Base-by-base conservation (phyloP, 371 early-diverging fungal species). In the Mortierella sp. region DNA sequence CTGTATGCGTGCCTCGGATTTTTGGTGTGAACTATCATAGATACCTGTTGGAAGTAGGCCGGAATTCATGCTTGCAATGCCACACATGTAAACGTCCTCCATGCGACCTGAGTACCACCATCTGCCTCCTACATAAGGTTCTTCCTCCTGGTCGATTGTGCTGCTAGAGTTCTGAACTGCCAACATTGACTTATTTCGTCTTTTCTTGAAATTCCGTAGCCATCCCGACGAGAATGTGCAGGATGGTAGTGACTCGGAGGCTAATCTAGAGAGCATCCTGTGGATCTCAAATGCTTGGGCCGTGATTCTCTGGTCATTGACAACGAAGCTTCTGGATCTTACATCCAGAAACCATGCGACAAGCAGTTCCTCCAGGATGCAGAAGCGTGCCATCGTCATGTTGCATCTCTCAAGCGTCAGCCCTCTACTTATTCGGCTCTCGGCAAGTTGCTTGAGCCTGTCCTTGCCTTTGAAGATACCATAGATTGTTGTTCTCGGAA, bases 281-380 rank as follows among this genome's bases (percentile, higher is more conserved):
- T 51, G 46, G 8, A 61, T 30, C 3, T 61, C 50, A 7, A 61
- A 41, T 13, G 53, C 53, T 18, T 61, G 61, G 3, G 50, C 41
- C 0, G 53, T 53, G 19, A 61, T 43, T 31, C 26, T 53, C 24
- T 61, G 41, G 31, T 41, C 39, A 0, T 42, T 21, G 3, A 61
- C 61, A n/a, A n/a, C 6, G 14, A 61, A 21, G 6, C 53, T 30
- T 23, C 34, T 28, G 9, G 18, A 21, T 31, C 23, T 28, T 21
- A 53, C 6, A 19, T 61, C 41, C 9, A 1, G 9, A 12, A 53
- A 18, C 61, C 61, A 61, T 16, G 31, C 2, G n/a, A 23, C n/a
- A 0, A 61, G 53, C 18, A 61, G 43, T 21, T 53, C 53, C 16
- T 61, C 61, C 21, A 53, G 53, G 27, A 61, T 31, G 9, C 42